Evolutionary conservation across 108 stramenopile genomes (phyloP).

Genomic region (Pseudonitzschia delicatissima): DNA sequence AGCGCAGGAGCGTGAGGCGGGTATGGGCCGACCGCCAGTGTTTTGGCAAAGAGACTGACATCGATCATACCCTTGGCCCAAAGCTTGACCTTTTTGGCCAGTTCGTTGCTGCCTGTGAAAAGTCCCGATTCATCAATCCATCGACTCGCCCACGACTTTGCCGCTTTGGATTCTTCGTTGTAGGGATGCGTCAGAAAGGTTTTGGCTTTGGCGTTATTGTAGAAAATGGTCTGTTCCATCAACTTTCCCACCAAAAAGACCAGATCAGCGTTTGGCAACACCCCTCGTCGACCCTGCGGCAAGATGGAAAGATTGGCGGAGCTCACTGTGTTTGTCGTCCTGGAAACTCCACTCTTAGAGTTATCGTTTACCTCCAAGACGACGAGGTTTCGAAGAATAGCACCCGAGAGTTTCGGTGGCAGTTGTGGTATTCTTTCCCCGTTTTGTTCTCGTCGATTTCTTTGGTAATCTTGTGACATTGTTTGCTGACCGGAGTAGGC

Average conservation of each 20-base stretch:
- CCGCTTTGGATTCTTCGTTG: constrained; percentile 14
- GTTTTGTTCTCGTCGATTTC: not conserved
- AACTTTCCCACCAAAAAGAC: constrained; percentile 59
- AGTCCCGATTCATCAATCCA: not conserved
- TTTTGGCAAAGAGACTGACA: constrained; percentile 38
- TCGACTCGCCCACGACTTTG: not conserved
- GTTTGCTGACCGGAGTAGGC: constrained; percentile 33
- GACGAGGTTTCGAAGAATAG: constrained; percentile 64
- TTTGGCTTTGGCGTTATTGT: constrained; percentile 3
- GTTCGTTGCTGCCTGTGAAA: not conserved
- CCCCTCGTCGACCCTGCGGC: constrained; percentile 70
- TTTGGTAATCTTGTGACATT: not conserved
- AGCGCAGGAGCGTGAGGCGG: constrained; percentile 73
- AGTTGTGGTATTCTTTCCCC: constrained; percentile 24
- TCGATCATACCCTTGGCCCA: constrained; percentile 56
- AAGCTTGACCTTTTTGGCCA: constrained; percentile 7
- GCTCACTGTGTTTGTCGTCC: not conserved
- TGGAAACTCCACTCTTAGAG: not conserved
- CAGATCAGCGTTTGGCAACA: constrained; percentile 81
- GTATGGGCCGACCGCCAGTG: constrained; percentile 32
- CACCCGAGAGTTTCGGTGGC: constrained; percentile 47
- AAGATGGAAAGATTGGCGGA: constrained; percentile 34
- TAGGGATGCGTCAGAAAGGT: constrained; percentile 26
- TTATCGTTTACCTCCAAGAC: constrained; percentile 43
- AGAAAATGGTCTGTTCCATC: constrained; percentile 18